Percentiles rank a stretch among this genome's conserved stretches.
Conservation (phyloP, 2,329 filamentous ascomycete genomes). For the Nemania serpens region DNA sequence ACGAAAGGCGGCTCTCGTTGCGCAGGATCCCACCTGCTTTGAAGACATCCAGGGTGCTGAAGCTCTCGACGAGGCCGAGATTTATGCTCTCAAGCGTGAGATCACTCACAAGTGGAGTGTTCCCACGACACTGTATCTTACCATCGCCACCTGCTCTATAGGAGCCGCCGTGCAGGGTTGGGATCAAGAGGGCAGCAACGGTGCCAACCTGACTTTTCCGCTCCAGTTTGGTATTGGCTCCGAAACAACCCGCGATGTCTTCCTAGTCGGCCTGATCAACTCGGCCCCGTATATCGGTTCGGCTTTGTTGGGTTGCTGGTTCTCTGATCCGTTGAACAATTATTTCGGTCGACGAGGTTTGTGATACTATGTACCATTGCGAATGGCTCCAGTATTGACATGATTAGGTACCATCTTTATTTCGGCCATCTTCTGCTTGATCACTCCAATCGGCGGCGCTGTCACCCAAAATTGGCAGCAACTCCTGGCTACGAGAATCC, state of each 20-base stretch:
- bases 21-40: conserved; percentile 68
- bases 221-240: conserved; percentile 55
- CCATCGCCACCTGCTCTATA: conserved; percentile 70
- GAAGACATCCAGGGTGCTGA: conserved; percentile 62
- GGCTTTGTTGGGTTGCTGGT: conserved; percentile 59
- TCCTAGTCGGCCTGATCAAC: conserved; percentile 63
- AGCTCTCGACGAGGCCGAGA: conserved; percentile 64
- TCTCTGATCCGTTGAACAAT: conserved; percentile 64
- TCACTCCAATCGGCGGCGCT: conserved; percentile 49
- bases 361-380: not conserved
- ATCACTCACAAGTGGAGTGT: conserved; percentile 70
- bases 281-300: conserved; percentile 49
- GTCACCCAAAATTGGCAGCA: conserved; percentile 54
- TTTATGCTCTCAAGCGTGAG: conserved; percentile 64
- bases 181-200: conserved; percentile 68
- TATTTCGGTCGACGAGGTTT: conserved; percentile 61
- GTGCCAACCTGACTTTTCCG: conserved; percentile 66
- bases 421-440: conserved; percentile 71
- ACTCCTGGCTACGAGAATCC: conserved; percentile 66
- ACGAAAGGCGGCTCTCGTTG: conserved; percentile 73
- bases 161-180: conserved; percentile 71
- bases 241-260: conserved; percentile 24
- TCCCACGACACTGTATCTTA: conserved; percentile 65
- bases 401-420: conserved; percentile 72
- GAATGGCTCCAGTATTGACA: conserved; percentile 1